Evolutionary conservation across 805 yeast genomes (phyloP).

Genomic region (Nakazawaea pomicola): DNA sequence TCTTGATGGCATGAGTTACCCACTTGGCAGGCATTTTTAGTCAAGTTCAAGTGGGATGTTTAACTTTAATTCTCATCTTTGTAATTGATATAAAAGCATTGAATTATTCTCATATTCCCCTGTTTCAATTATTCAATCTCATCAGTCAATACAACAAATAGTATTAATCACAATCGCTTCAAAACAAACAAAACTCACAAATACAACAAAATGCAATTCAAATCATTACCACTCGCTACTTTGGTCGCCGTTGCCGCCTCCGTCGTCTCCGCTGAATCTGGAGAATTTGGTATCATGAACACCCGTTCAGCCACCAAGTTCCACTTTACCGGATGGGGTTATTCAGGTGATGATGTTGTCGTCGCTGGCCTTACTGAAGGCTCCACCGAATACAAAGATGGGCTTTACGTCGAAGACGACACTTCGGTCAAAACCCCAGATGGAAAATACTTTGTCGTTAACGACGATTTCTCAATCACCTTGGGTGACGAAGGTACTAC

Average conservation of each 20-base stretch:
- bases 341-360: neutral
- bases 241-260: conserved; percentile 6
- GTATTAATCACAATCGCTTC: no score
- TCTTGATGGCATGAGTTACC: no score
- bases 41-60: no score
- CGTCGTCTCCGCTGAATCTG: conserved; percentile 4
- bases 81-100: no score
- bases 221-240: conserved; percentile 6
- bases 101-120: no score
- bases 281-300: conserved; percentile 9
- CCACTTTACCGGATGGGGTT: conserved; percentile 10
- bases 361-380: neutral
- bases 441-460: conserved; percentile 8
- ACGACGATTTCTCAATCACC: conserved; percentile 7
- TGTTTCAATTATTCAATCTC: neutral
- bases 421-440: conserved; percentile 6
- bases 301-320: conserved; percentile 10
- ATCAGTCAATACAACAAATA: neutral
- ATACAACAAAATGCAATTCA: conserved; percentile 11
- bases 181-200: no score
- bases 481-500: conserved; percentile 3
- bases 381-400: neutral
- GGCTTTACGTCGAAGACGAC: conserved; percentile 3
- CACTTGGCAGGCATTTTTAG: no score
- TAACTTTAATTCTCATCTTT: no score